Percentiles rank a stretch among this genome's conserved stretches.
Conservation (phyloP, 208 protist genomes). For the Trypanosoma rangeli region DNA sequence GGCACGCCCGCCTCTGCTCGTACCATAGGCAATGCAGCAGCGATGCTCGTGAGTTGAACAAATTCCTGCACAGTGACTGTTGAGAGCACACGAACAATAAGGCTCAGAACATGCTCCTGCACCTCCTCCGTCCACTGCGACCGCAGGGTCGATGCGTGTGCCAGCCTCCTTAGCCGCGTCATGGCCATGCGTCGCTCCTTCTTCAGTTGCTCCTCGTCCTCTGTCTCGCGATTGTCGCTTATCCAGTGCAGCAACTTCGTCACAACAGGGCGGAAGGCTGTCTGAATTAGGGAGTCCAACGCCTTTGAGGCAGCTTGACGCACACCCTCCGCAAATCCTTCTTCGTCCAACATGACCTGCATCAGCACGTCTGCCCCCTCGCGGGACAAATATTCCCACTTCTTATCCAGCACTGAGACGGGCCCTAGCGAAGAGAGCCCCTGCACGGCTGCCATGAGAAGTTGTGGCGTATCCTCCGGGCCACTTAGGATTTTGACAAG, state of each 20-base stretch:
- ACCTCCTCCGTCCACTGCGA: conserved; percentile 79
- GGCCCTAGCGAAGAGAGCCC: conserved; percentile 74
- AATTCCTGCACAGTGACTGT: conserved; percentile 79
- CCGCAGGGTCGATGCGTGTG: conserved; percentile 36
- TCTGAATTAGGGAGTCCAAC: conserved; percentile 68
- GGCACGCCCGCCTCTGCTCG: conserved; percentile 50
- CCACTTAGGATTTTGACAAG: conserved; percentile 81
- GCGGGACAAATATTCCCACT: conserved; percentile 77
- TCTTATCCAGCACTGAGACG: conserved; percentile 78
- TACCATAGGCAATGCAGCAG: conserved; percentile 58
- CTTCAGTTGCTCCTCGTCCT: conserved; percentile 71
- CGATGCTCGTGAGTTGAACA: conserved; percentile 55
- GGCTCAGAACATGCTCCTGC: conserved; percentile 58
- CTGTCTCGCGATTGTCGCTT: conserved; percentile 80
- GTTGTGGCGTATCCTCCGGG: conserved; percentile 70
- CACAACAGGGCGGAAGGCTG: conserved; percentile 70
- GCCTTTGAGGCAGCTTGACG: conserved; percentile 63
- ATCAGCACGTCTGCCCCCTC: conserved; percentile 88
- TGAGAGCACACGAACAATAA: conserved; percentile 66
- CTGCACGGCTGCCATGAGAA: conserved; percentile 76
- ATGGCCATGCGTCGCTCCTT: conserved; percentile 84
- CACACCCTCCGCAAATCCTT: conserved; percentile 73
- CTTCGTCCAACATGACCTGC: conserved; percentile 83
- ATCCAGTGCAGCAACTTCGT: conserved; percentile 90
- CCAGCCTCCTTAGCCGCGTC: conserved; percentile 45